phyloP scores from a whole-genome alignment of 164 flowering plant species.

The Vitis cinerea region DNA sequence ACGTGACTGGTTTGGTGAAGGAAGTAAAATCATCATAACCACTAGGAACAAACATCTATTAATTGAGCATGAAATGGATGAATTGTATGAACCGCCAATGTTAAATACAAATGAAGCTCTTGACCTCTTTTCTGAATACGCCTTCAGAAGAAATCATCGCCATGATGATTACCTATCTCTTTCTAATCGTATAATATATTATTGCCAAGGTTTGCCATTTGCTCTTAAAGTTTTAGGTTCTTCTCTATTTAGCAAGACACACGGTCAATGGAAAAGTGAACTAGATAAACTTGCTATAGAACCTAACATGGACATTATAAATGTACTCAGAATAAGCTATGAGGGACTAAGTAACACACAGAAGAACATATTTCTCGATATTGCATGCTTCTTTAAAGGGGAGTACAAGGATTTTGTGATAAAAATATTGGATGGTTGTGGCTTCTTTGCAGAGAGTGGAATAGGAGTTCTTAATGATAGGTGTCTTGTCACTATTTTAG shows the following conservation, averaged over 20 bases:
- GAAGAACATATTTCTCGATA: neutral
- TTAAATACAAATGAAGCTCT: neutral
- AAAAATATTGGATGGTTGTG: too few species aligned
- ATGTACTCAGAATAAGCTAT: conserved; percentile 1
- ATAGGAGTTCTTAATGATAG: too few species aligned
- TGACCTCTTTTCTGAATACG: neutral
- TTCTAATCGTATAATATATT: neutral
- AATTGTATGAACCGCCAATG: neutral
- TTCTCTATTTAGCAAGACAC: too few species aligned
- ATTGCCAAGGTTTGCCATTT: neutral
- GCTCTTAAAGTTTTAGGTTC: too few species aligned
- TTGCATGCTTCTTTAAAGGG: neutral
- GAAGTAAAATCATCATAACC: conserved; percentile 11
- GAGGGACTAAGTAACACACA: neutral
- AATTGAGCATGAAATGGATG: neutral
- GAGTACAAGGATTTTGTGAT: neutral
- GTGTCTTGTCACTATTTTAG: neutral
- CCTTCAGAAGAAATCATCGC: neutral
- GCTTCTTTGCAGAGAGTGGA: too few species aligned
- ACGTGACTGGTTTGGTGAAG: neutral
- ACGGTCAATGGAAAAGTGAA: too few species aligned
- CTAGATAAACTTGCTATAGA: too few species aligned
- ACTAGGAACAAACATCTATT: neutral
- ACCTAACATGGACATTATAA: neutral
- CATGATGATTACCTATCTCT: too few species aligned